Evolutionary conservation across 495 filamentous ascomycete genomes (phyloP), one percentile per base, ranked within the genome.

Genomic region (Lasiosphaeria ovina): DNA sequence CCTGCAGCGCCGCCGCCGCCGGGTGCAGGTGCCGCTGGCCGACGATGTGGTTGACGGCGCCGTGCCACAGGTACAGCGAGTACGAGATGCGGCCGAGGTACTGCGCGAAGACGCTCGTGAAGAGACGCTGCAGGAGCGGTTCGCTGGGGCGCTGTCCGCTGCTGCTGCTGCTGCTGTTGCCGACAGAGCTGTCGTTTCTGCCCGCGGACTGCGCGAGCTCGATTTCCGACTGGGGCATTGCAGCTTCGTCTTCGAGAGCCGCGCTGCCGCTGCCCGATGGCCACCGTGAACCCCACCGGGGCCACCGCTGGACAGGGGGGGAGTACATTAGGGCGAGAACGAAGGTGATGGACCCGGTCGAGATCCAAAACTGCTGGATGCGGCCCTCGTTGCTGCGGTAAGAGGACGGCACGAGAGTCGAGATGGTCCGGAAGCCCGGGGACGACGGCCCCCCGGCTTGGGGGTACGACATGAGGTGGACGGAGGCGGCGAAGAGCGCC

Each of bases 61-160:
- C 55, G 45, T 57, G 55, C 55, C 55, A 57, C 14, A 58, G 51
- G 48, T 59, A 59, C 31, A 58, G 55, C 42, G 60, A 47, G 16
- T 58, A 62, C 33, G 60, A 58, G 14, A 62, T 54, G 35, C 48
- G 36, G 54, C 54, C 60, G 44, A 62, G 55, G 50, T 62, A 62
- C 50, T 62, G 60, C 33, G 55, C 42, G 36, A 56, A 62, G 4
- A 10, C n/a, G 31, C 35, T 16, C 31, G 61, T 51, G n/a, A 59
- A 58, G 2, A 59, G 40, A 4, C 40, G 42, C 34, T 57, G 55
- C 3, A 57, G 55, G 11, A 57, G 32, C 12, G 55, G 55, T 17
- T 57, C 44, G 24, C n/a, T 10, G 12, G 45, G 35, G 14, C 3
- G 57, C 35, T 8, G 9, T 5, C 3, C 40, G n/a, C 33, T 48